Percentiles rank a stretch among this genome's conserved stretches.
Evolutionary conservation across 805 yeast species (phyloP).

Genomic region (Wickerhamiella alocasiicola): DNA sequence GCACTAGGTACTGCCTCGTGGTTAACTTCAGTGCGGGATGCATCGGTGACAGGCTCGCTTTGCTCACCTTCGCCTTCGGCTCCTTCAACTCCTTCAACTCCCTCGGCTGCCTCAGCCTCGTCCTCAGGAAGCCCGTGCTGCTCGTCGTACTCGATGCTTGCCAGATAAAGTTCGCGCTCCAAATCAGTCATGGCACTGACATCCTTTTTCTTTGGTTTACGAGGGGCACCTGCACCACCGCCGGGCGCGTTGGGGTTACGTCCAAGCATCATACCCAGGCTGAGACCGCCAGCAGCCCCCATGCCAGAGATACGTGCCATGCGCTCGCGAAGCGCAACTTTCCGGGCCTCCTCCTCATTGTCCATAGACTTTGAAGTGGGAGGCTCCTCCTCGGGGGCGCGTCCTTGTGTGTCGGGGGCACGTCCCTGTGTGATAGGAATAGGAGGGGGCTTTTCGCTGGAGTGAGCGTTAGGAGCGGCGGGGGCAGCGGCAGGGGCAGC

Average conservation of each 20-base stretch:
- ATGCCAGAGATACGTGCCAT: slow-evolving; percentile 96
- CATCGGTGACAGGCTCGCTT: no score
- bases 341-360: slow-evolving; percentile 45
- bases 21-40: no score
- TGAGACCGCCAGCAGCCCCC: slow-evolving; percentile 68
- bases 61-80: no score
- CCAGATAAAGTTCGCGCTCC: slow-evolving; percentile 16
- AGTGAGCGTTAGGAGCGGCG: not conserved
- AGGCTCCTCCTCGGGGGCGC: slow-evolving; percentile 26
- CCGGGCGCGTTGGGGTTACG: slow-evolving; percentile 2
- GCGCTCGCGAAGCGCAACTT: slow-evolving; percentile 70
- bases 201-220: slow-evolving; percentile 13
- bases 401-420: not conserved
- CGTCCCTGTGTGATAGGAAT: not conserved
- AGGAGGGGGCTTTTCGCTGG: not conserved
- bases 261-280: slow-evolving; percentile 26
- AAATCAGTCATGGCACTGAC: slow-evolving; percentile 15
- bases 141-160: slow-evolving; percentile 10
- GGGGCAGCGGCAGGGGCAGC: not conserved
- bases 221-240: slow-evolving; percentile 14
- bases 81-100: not conserved
- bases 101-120: no score
- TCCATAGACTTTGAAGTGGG: no score
- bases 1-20: no score
- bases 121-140: slow-evolving; percentile 8